Conservation (phyloP, 768 basidiomycete genomes). For the Panaeolus cyanescens region DNA sequence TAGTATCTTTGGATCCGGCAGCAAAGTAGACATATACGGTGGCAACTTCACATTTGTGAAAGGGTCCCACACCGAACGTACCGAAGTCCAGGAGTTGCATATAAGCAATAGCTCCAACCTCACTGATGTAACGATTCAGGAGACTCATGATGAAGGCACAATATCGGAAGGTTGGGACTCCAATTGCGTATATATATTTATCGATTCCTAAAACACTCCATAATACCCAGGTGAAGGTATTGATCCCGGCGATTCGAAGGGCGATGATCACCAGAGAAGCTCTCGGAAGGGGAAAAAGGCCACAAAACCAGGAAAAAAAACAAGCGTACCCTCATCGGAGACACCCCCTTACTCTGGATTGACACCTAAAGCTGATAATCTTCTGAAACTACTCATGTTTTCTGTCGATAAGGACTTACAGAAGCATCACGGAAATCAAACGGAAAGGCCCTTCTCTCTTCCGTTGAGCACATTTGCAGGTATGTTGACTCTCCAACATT, state of each 20-base stretch:
- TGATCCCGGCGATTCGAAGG: too few species aligned
- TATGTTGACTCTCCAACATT: too few species aligned
- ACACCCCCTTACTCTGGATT: neutral
- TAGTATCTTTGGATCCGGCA: neutral
- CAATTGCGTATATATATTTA: too few species aligned
- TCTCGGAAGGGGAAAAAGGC: neutral
- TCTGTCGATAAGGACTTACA: neutral
- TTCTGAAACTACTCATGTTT: neutral
- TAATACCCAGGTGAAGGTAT: neutral
- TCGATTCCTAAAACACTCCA: neutral
- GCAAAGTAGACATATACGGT: neutral
- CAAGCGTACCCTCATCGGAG: too few species aligned
- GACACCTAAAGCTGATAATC: neutral
- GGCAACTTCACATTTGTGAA: neutral
- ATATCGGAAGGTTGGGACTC: too few species aligned
- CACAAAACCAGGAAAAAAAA: too few species aligned
- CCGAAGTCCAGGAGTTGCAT: neutral
- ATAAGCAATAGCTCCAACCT: neutral
- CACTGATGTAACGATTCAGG: neutral
- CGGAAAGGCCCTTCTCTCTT: neutral
- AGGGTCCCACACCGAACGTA: neutral
- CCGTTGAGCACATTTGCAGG: too few species aligned
- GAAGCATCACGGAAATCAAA: neutral
- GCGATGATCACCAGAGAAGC: too few species aligned
- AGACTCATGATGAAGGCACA: neutral